Evolutionary conservation across 2,329 filamentous ascomycete species (phyloP).

Genomic region (Neoascochyta sp.): DNA sequence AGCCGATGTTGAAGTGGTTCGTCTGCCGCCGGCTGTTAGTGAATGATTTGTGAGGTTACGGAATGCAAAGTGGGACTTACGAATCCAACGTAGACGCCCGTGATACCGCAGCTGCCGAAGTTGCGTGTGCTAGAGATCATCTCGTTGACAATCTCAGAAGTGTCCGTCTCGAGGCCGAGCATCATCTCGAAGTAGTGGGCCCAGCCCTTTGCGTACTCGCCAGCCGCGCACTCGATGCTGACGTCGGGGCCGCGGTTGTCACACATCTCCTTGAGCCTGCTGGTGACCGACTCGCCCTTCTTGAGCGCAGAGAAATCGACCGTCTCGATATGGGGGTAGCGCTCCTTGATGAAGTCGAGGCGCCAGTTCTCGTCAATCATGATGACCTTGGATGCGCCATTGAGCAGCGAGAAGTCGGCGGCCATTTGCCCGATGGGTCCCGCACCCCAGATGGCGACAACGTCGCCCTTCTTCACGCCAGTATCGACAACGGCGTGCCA

Average conservation of each 20-base stretch:
- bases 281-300: slow-evolving; percentile 62
- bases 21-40: slow-evolving; percentile 49
- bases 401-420: slow-evolving; percentile 62
- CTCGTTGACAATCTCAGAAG: slow-evolving; percentile 75
- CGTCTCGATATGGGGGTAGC: slow-evolving; percentile 62
- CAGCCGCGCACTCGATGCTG: slow-evolving; percentile 64
- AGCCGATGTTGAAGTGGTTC: slow-evolving; percentile 79
- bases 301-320: slow-evolving; percentile 67
- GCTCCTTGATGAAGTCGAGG: slow-evolving; percentile 63
- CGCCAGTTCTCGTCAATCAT: slow-evolving; percentile 73
- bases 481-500: slow-evolving; percentile 84
- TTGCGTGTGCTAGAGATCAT: slow-evolving; percentile 71
- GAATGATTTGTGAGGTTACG: not conserved
- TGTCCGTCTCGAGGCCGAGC: slow-evolving; percentile 75
- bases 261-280: slow-evolving; percentile 68
- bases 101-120: slow-evolving; percentile 72
- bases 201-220: slow-evolving; percentile 62
- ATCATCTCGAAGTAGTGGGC: slow-evolving; percentile 57
- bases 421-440: slow-evolving; percentile 82
- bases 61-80: slow-evolving; percentile 36
- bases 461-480: slow-evolving; percentile 69
- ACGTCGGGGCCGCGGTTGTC: slow-evolving; percentile 69
- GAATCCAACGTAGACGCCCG: slow-evolving; percentile 64
- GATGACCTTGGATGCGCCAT: slow-evolving; percentile 72
- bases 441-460: slow-evolving; percentile 82